Base-by-base conservation (phyloP, 306 rosid species). In the Trifolium pratense region DNA sequence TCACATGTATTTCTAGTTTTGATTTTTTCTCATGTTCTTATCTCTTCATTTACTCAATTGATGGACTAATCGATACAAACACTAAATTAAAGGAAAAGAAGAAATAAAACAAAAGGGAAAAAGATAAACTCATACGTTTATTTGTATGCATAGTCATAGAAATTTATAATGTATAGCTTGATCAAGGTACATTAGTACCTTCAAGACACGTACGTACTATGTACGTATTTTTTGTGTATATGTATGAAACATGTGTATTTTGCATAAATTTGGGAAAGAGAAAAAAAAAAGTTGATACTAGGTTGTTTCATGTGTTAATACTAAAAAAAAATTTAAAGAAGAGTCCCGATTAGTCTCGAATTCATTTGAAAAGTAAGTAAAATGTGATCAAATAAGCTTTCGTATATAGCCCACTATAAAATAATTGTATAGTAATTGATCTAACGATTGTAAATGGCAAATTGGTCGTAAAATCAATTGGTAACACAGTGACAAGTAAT, bases 1-100 rank as follows among this genome's bases (percentile, higher is more conserved):
- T 49, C 60, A 70, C 63, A 46, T 64, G 26, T 55, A 18, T 70
- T 74, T 81, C 78, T 64, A 45, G 31, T 63, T 70, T 81, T 66
- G 32, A 43, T 76, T 25, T 17, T 17, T 36, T 76, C 60, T 63
- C 43, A 36, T 39, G 48, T 43, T 71, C 71, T 64, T 73, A 73
- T 63, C 74, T 17, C 78, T 53, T 68, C 17, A 2, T 3, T 68
- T 34, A 9, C 71, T 18, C 23, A 65, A 70, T 70, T 59, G 49
- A 74, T 53, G 23, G 12, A 29, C 31, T 58, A 66, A 12, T 31
- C 7, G 37, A 77, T 68, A 62, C 65, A 62, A 58, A 58, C 42
- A 32, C 48, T 52, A 42, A 56, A 66, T 6, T 7, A 14, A 16
- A 20, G 18, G 7, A 45, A 57, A 62, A 52, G 16, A 51, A 52